Evolutionary conservation across 495 filamentous ascomycete species (phyloP), one percentile per base, ranked within the genome.

Genomic region (Trichodelitschia bisporula): DNA sequence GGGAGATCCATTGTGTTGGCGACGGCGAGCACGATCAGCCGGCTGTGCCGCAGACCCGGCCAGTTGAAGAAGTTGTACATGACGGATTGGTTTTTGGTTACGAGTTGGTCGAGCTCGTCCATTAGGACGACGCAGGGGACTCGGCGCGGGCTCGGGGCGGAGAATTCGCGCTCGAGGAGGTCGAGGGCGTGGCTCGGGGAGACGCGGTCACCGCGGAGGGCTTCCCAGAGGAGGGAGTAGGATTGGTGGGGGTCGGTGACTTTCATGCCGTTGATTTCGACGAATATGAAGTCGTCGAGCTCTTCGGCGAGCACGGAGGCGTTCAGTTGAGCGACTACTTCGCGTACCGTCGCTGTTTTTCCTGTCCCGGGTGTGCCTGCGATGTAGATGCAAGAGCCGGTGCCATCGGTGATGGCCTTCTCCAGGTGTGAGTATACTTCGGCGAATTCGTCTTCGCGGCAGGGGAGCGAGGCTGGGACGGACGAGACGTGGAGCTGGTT

Each of bases 31-130:
- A 99, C 89, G 45, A 95, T 92, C 19, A 99, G 61, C 27, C 80
- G 64, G 18, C 77, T 86, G 46, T 99, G 79, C 19, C 76, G 67
- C 13, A 92, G 62, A 13, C 72, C 70, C n/a, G 89, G 89, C 89
- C 89, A 99, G 44, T 99, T 99, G 66, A 99, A 99, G 51, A 99
- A 99, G 46, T 99, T 99, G 56, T 99, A 99, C 89, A 99, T 99
- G 45, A 99, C 89, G 16, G 77, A 79, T 41, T 99, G 89, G 44
- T 86, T 92, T 36, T 79, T 83, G 14, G 89, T 99, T 2, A 93
- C 89, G 3, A 99, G 64, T 46, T 99, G 89, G 51, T 99, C 89
- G 24, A 99, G 64, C 54, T 99, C 89, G 44, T 99, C 89, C 89
- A 99, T 99, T 24, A 99, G 55, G 4, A 99, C 89, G 16, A 99